Percentiles rank a stretch among this genome's conserved stretches.
Evolutionary conservation across 306 rosid species (phyloP).

Genomic region (Geum urbanum): DNA sequence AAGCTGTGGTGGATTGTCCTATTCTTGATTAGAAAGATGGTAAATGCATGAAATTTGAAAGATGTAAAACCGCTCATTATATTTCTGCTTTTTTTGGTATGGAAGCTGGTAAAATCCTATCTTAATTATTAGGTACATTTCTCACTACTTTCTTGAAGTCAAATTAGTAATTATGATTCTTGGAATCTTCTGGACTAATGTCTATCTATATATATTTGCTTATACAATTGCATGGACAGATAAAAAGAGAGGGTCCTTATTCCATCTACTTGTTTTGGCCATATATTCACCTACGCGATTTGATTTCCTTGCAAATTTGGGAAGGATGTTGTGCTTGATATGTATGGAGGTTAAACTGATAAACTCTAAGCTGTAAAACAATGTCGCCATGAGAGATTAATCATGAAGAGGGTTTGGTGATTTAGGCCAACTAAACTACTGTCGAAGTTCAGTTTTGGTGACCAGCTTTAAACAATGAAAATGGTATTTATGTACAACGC

Average conservation of each 20-base stretch:
- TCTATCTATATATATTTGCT: not conserved
- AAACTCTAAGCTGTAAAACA: not conserved
- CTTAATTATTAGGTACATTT: not conserved
- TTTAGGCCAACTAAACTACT: not conserved
- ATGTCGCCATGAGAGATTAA: not conserved
- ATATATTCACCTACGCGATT: no score
- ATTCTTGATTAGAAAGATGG: not conserved
- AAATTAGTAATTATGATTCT: not conserved
- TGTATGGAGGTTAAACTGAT: not conserved
- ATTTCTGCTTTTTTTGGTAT: not conserved
- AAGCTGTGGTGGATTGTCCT: not conserved
- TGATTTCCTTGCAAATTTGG: no score
- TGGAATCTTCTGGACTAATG: not conserved
- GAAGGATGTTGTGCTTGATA: no score
- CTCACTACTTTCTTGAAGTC: not conserved
- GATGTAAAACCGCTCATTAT: not conserved
- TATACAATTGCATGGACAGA: not conserved
- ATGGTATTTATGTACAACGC: not conserved
- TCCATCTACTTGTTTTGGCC: no score
- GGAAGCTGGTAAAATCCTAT: not conserved
- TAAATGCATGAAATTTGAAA: constrained; percentile 6
- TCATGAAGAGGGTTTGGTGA: not conserved
- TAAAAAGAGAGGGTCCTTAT: not conserved
- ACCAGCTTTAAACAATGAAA: not conserved
- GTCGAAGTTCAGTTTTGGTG: not conserved